Conservation (phyloP, 2,329 filamentous ascomycete species). For the Clonostachys solani region DNA sequence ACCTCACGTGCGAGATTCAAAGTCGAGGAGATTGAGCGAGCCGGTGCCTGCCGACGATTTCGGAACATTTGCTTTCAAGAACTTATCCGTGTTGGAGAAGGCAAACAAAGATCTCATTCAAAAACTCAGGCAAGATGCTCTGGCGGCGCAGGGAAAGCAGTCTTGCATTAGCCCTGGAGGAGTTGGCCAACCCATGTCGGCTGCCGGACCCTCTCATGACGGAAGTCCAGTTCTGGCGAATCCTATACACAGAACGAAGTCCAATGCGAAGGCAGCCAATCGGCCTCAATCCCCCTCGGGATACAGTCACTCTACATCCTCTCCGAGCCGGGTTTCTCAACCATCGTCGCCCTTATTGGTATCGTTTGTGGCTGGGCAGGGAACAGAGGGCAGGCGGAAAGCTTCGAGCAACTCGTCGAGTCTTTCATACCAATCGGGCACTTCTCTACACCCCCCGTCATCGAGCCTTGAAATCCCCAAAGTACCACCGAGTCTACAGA, state of each 20-base stretch:
- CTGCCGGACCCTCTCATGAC: slow-evolving; percentile 64
- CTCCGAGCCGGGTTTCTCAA: slow-evolving; percentile 75
- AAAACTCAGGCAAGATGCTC: slow-evolving; percentile 85
- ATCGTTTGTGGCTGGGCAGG: slow-evolving; percentile 85
- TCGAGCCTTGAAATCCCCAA: slow-evolving; percentile 69
- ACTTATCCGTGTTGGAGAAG: slow-evolving; percentile 91
- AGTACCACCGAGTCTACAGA: slow-evolving; percentile 53
- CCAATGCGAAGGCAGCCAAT: slow-evolving; percentile 72
- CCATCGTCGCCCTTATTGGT: slow-evolving; percentile 77
- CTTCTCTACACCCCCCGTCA: slow-evolving; percentile 57
- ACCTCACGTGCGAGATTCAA: slow-evolving; percentile 88
- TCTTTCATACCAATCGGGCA: slow-evolving; percentile 71
- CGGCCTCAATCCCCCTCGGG: slow-evolving; percentile 84
- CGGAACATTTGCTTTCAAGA: slow-evolving; percentile 95
- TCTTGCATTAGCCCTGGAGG: slow-evolving; percentile 36
- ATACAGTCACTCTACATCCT: slow-evolving; percentile 75
- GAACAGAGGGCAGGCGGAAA: slow-evolving; percentile 76
- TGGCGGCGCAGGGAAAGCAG: slow-evolving; percentile 61
- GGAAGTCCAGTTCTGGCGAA: slow-evolving; percentile 80
- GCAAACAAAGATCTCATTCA: slow-evolving; percentile 99
- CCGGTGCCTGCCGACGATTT: slow-evolving; percentile 89
- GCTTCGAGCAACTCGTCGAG: slow-evolving; percentile 86
- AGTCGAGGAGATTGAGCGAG: slow-evolving; percentile 85
- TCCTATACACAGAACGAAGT: slow-evolving; percentile 77
- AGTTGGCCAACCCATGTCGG: slow-evolving; percentile 29